Conservation (phyloP, 352 stramenopile genomes). For the Globisporangium emineosum region DNA sequence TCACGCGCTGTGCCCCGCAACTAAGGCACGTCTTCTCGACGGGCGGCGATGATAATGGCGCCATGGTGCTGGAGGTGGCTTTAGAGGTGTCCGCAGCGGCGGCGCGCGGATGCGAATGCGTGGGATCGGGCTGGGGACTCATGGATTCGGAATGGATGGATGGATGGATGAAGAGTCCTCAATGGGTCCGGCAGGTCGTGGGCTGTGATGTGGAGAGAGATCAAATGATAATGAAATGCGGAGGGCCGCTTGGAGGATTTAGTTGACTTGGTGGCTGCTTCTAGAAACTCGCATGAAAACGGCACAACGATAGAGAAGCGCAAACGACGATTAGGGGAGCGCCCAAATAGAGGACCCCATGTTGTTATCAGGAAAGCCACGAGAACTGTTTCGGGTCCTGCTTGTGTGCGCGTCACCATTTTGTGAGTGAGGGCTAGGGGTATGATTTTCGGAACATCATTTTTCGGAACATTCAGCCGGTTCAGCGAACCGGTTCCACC, state of each 20-base stretch:
- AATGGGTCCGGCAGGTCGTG: no score
- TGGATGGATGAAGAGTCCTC: background rate
- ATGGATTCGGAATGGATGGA: background rate
- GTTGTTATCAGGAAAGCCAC: background rate
- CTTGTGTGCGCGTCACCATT: no score
- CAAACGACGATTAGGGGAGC: background rate
- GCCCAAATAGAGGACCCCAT: background rate
- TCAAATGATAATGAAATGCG: background rate
- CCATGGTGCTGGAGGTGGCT: background rate
- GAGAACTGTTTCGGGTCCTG: no score
- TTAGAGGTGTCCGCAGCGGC: background rate
- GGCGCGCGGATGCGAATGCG: background rate
- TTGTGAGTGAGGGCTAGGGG: no score
- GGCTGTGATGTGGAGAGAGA: background rate
- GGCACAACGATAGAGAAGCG: background rate
- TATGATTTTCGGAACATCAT: no score
- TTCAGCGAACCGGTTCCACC: no score
- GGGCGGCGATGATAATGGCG: background rate
- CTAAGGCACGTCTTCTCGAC: conserved; percentile 28
- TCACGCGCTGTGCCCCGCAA: conserved; percentile 42
- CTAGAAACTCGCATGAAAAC: background rate
- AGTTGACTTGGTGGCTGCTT: background rate
- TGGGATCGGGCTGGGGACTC: conserved; percentile 1
- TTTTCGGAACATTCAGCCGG: no score
- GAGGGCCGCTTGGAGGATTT: background rate